Evolutionary conservation across 2,329 filamentous ascomycete genomes (phyloP), one percentile per base, ranked within the genome.

Genomic region (Lecanicillium sp.): DNA sequence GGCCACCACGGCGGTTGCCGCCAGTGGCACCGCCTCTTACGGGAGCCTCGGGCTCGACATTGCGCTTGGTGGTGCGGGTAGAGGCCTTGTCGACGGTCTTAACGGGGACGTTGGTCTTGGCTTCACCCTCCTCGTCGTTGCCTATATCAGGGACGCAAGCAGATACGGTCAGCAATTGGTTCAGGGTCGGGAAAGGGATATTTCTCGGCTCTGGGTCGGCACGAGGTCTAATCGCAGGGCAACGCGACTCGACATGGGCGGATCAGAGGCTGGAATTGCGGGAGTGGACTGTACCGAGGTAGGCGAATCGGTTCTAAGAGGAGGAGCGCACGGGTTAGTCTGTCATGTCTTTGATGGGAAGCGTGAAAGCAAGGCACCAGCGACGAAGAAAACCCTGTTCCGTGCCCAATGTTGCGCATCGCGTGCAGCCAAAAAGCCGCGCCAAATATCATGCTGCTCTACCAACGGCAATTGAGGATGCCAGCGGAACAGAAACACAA

Each of bases 251-350:
- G n/a, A n/a, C n/a, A n/a, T n/a, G n/a, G n/a, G n/a, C n/a, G n/a
- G n/a, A n/a, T n/a, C n/a, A n/a, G n/a, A n/a, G n/a, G n/a, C n/a
- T n/a, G n/a, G n/a, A 44, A 41, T 40, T 44, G 49, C 43, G 50
- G 45, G 48, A 37, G 47, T 49, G 46, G 46, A 51, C 60, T 68
- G 59, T 94, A 97, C 92, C 90, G 78, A 98, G 87, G 74, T 94
- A 83, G 79, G 92, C 90, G 79, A 86, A 97, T 62, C 86, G 82
- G 79, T 98, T 98, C 92, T 97, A 53, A 18, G 29, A 29, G 20
- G 18, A 33, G 32, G 45, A 33, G 35, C 39, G 17, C 39, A 48
- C 18, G 49, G 42, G 40, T 40, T 46, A 43, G 42, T 35, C 20
- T n/a, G n/a, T n/a, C n/a, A n/a, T n/a, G n/a, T n/a, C n/a, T n/a